phyloP scores from a whole-genome alignment of 1,284 basidiomycete species.

The Stereum hirsutum region DNA sequence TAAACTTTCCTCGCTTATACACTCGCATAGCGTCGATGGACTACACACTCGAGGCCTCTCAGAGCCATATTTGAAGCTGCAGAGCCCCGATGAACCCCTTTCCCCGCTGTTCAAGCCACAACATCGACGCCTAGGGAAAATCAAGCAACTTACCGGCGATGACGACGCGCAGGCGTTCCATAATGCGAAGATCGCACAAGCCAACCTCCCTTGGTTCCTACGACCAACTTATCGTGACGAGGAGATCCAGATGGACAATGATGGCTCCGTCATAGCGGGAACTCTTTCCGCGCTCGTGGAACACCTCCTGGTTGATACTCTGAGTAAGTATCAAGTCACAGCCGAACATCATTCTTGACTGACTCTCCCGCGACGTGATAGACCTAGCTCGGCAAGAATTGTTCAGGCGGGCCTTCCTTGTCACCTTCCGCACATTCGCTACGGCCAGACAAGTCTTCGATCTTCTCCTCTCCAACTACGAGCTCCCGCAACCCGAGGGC shows the following conservation, averaged over 20 bases:
- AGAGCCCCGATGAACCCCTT: conserved; percentile 14
- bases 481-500: conserved; percentile 41
- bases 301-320: conserved; percentile 48
- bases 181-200: conserved; percentile 24
- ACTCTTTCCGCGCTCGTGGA: conserved; percentile 67
- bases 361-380: conserved; percentile 3
- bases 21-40: conserved; percentile 26
- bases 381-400: conserved; percentile 29
- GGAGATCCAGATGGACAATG: conserved; percentile 47
- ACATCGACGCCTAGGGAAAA: conserved; percentile 23
- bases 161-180: conserved; percentile 32
- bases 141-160: conserved; percentile 34
- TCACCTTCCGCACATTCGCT: conserved; percentile 74
- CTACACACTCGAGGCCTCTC: conserved; percentile 22
- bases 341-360: background rate
- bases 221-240: conserved; percentile 46
- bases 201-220: conserved; percentile 52
- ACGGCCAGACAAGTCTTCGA: conserved; percentile 61
- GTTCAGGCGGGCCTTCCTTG: conserved; percentile 64
- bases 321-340: conserved; percentile 30
- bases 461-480: conserved; percentile 55
- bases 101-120: conserved; percentile 10
- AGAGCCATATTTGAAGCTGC: conserved; percentile 19
- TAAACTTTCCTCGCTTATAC: conserved; percentile 30
- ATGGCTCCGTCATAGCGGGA: conserved; percentile 53